Percentiles rank a stretch among this genome's conserved stretches.
phyloP scores from a whole-genome alignment of 2,329 filamentous ascomycete genomes.

The Rutstroemia sp. region DNA sequence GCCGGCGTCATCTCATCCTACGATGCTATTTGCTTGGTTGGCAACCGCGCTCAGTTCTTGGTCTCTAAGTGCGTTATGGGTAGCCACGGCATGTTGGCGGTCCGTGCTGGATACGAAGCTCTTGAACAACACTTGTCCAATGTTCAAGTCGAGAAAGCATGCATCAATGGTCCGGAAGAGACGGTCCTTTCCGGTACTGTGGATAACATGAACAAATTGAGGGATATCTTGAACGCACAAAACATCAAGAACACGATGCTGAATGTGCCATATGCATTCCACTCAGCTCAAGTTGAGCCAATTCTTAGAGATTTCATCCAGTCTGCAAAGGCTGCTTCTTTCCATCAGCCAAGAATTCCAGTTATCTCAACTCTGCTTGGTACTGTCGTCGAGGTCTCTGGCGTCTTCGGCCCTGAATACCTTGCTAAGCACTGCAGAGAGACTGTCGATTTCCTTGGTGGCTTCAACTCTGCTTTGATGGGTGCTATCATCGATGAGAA shows the following conservation, averaged over 20 bases:
- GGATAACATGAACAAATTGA: constrained; percentile 45
- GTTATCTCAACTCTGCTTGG: constrained; percentile 62
- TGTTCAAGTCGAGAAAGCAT: constrained; percentile 42
- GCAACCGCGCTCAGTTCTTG: constrained; percentile 56
- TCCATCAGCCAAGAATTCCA: constrained; percentile 48
- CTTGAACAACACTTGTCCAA: constrained; percentile 8
- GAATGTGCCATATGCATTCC: constrained; percentile 58
- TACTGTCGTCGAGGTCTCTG: constrained; percentile 48
- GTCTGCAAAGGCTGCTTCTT: constrained; percentile 43
- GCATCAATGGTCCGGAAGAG: constrained; percentile 67
- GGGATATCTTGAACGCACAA: constrained; percentile 37
- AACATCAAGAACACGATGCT: constrained; percentile 53
- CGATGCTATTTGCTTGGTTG: constrained; percentile 65
- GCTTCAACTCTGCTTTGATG: constrained; percentile 37
- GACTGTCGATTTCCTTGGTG: constrained; percentile 60
- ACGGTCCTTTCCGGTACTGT: constrained; percentile 60
- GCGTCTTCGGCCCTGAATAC: constrained; percentile 52
- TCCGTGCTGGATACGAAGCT: constrained; percentile 30
- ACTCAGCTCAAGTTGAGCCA: constrained; percentile 56
- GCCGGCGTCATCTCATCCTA: constrained; percentile 62
- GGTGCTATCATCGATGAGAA: constrained; percentile 47
- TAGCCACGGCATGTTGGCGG: constrained; percentile 60
- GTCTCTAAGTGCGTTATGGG: constrained; percentile 56
- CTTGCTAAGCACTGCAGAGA: constrained; percentile 59
- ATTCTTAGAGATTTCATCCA: constrained; percentile 52